Conservation (phyloP, 371 early-diverging fungal genomes). For the Choanephora cucurbitarum region DNA sequence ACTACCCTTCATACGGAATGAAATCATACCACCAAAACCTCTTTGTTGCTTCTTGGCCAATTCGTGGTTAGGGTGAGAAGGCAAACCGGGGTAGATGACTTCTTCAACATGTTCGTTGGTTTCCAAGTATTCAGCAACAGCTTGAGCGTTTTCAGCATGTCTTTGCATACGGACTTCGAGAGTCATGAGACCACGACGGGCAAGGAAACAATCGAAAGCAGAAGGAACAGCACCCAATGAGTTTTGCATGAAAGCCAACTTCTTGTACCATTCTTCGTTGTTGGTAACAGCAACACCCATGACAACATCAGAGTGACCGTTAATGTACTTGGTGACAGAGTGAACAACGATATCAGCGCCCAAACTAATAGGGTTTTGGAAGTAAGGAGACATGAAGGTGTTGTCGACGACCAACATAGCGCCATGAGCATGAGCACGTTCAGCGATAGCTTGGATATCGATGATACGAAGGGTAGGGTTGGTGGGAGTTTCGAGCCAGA, state of each 20-base stretch:
- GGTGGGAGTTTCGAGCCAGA: slow-evolving; percentile 97
- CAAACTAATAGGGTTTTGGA: slow-evolving; percentile 89
- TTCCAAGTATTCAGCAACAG: slow-evolving; percentile 73
- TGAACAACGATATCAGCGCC: slow-evolving; percentile 98
- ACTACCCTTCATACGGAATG: slow-evolving; percentile 79
- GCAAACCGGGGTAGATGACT: slow-evolving; percentile 87
- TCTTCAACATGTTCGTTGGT: slow-evolving; percentile 62
- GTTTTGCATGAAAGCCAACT: slow-evolving; percentile 92
- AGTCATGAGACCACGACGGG: slow-evolving; percentile 95
- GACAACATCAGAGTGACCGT: slow-evolving; percentile 97
- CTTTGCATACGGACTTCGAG: slow-evolving; percentile 93
- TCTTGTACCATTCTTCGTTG: slow-evolving; percentile 69
- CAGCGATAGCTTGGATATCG: slow-evolving; percentile 87
- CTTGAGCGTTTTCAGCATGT: slow-evolving; percentile 85
- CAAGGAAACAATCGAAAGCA: slow-evolving; percentile 96
- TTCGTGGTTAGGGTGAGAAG: slow-evolving; percentile 81
- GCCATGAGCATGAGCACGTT: slow-evolving; percentile 78
- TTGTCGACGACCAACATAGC: slow-evolving; percentile 94
- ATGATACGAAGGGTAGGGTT: slow-evolving; percentile 95
- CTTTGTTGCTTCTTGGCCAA: slow-evolving; percentile 76
- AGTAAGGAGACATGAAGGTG: slow-evolving; percentile 97
- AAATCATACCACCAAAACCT: slow-evolving; percentile 89
- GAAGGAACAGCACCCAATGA: slow-evolving; percentile 94
- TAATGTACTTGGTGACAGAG: slow-evolving; percentile 98
- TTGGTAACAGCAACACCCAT: slow-evolving; percentile 94